Evolutionary conservation across 371 early-diverging fungal genomes (phyloP), one percentile per base, ranked within the genome.

Genomic region (Saksenaea oblongispora): DNA sequence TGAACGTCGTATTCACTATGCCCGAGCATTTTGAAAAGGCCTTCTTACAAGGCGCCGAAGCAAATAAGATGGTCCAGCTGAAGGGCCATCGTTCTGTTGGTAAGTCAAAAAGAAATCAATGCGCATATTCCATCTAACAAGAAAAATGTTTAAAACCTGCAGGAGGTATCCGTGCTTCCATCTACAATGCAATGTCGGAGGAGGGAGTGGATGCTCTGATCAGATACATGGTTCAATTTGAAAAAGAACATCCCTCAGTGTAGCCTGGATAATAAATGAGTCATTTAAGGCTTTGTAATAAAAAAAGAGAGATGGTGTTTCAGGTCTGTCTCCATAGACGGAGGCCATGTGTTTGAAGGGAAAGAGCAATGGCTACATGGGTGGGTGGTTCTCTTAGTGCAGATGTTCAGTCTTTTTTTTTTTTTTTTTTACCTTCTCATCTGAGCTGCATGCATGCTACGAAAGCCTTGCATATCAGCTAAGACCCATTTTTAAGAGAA

Each of bases 161-260:
- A 73, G 98, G 98, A 56, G 99, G 99, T 28, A 89, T 97, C 61
- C 85, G 99, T 37, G 92, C 93, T 17, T 92, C 92, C 41, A 84
- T 98, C 41, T 98, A 98, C 78, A 98, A 98, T 71, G 96, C 98
- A 27, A 84, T 97, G 83, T 83, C 93, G 3, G 72, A 89, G 59
- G 93, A 95, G 42, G 93, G 89, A 53, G 93, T 93, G 1, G 80
- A 90, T 63, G 80, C 76, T 31, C 70, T 97, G 58, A 88, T 90
- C 5, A 75, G 64, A 3, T 96, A 89, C 65, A 89, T 96, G 91
- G 69, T 76, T 44, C 89, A 89, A 58, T 97, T 96, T 83, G 88
- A 87, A 69, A 69, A 74, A 53, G 60, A 72, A 41, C 73, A 80
- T 51, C 59, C 68, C 22, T 47, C 22, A 11, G 5, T 11, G 11